Conservation (phyloP, 257 asterid genomes). For the Solanum chaucha region DNA sequence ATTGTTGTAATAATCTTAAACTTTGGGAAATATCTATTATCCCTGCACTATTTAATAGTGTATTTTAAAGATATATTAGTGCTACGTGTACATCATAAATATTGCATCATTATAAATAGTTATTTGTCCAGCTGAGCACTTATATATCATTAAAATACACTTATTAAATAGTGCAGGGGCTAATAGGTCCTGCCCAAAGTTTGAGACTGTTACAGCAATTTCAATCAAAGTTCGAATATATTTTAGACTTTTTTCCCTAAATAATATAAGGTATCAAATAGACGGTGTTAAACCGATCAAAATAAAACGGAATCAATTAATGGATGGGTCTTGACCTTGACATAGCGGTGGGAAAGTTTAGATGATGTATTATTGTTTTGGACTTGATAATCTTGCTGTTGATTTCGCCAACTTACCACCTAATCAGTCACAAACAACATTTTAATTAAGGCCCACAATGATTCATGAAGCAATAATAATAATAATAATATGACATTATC, state of each 20-base stretch:
- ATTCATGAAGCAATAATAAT: not conserved
- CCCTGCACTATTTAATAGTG: no score
- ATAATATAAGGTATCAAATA: not conserved
- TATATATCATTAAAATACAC: not conserved
- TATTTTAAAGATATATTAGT: no score
- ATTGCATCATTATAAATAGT: no score
- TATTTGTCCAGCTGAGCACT: no score
- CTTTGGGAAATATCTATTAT: no score
- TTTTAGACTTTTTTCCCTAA: not conserved
- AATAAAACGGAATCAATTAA: not conserved
- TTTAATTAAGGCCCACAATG: not conserved
- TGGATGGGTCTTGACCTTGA: not conserved
- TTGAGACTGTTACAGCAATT: no score
- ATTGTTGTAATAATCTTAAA: no score
- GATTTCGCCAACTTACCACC: not conserved
- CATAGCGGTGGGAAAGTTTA: not conserved
- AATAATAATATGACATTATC: not conserved
- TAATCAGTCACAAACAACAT: not conserved
- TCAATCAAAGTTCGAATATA: no score
- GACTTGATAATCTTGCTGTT: not conserved
- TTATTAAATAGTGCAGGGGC: not conserved
- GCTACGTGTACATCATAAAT: no score
- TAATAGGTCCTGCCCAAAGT: not conserved
- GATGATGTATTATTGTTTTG: not conserved
- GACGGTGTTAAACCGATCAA: not conserved